phyloP scores from a whole-genome alignment of 495 filamentous ascomycete species.

The Penicillium atrosanguineum region DNA sequence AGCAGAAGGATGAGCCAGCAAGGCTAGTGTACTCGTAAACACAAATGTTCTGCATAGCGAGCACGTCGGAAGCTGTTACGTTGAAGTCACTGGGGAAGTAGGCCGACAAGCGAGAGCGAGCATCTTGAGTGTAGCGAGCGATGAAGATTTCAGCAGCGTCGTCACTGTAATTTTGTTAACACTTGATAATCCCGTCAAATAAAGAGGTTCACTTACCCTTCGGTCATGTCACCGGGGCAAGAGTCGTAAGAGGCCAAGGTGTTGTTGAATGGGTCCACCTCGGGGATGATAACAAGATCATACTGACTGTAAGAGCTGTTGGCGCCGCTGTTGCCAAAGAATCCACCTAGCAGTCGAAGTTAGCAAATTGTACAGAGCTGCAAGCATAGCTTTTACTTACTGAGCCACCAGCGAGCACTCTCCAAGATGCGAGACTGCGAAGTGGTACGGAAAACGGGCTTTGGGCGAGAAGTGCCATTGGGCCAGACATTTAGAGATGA shows the following conservation, averaged over 20 bases:
- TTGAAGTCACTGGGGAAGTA: conserved; percentile 41
- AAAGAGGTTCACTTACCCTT: conserved; percentile 17
- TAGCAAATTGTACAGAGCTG: background rate
- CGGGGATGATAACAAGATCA: conserved; percentile 48
- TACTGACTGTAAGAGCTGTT: conserved; percentile 42
- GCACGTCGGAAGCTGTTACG: conserved; percentile 49
- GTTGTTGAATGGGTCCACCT: conserved; percentile 47
- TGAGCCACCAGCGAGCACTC: conserved; percentile 43
- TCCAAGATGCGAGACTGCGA: conserved; percentile 49
- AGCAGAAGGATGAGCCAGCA: conserved; percentile 43
- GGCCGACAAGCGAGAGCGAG: conserved; percentile 22
- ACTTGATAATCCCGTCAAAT: background rate
- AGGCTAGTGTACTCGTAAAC: conserved; percentile 31
- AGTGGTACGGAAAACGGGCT: conserved; percentile 50
- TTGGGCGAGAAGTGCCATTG: conserved; percentile 43
- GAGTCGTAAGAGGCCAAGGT: conserved; percentile 48
- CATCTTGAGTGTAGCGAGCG: conserved; percentile 22
- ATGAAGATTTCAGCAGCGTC: conserved; percentile 23
- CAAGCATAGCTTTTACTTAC: conserved; percentile 17
- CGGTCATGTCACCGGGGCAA: conserved; percentile 20
- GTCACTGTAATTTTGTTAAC: conserved; percentile 14
- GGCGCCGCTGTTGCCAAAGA: conserved; percentile 37
- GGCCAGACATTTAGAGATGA: conserved; percentile 36
- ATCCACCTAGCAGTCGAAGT: conserved; percentile 26
- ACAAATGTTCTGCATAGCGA: conserved; percentile 50